phyloP scores from a whole-genome alignment of 2,329 filamentous ascomycete genomes.

The Phialophora verrucosa region DNA sequence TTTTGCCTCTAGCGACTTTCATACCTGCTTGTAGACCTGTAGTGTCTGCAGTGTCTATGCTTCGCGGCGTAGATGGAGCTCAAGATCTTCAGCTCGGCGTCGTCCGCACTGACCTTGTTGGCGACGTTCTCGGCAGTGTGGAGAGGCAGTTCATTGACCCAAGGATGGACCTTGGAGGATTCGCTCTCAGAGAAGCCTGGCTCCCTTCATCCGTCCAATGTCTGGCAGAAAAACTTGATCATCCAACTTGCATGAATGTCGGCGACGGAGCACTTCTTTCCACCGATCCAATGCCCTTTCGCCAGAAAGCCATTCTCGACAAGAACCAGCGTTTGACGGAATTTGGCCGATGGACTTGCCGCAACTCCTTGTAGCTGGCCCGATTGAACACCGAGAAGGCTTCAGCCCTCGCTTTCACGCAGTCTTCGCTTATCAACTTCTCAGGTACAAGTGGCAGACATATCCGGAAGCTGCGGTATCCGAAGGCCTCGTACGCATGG shows the following conservation, averaged over 20 bases:
- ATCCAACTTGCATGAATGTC: conserved; percentile 9
- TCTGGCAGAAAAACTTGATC: conserved; percentile 15
- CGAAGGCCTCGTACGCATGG: conserved; percentile 28
- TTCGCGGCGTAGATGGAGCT: conserved; percentile 19
- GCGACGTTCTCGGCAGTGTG: conserved; percentile 22
- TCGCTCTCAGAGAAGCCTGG: conserved; percentile 11
- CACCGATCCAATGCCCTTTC: conserved; percentile 15
- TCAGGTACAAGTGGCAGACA: conserved; percentile 21
- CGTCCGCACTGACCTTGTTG: conserved; percentile 20
- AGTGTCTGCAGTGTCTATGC: conserved; percentile 23
- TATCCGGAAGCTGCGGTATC: conserved; percentile 29
- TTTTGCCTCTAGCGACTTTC: conserved; percentile 25
- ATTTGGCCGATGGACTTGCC: conserved; percentile 21
- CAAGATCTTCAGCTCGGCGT: conserved; percentile 17
- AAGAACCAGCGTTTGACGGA: conserved; percentile 18
- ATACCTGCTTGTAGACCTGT: conserved; percentile 20
- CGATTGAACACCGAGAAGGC: conserved; percentile 26
- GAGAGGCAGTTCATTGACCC: not conserved
- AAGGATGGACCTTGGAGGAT: conserved; percentile 19
- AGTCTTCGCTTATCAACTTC: conserved; percentile 22
- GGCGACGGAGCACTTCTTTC: conserved; percentile 14
- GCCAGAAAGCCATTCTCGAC: conserved; percentile 29
- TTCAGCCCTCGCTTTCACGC: conserved; percentile 23
- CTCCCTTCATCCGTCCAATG: not conserved
- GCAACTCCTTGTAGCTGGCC: conserved; percentile 12